Base-by-base conservation (phyloP, 2,329 filamentous ascomycete genomes). In the Fusarium sambucinum region DNA sequence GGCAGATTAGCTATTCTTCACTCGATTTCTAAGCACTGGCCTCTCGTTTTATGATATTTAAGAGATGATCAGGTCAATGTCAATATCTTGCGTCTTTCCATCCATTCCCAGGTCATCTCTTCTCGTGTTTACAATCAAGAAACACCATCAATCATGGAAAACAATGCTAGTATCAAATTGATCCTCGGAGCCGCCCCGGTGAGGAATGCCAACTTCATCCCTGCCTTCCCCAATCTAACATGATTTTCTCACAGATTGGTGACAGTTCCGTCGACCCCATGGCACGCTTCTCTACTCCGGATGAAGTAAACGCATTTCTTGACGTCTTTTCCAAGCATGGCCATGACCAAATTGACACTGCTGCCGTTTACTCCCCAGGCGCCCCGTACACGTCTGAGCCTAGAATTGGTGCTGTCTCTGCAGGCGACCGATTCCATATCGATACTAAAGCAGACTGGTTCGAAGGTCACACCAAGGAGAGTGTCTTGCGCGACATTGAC, bases 361-460 rank as follows among this genome's bases (percentile, higher is more conserved):
- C 73, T 0, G 74, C 76, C n/a, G 61, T 56, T 17, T 81, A 81
- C 65, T 71, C 75, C 0, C 68, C 70, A 2, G 53, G 61, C 1
- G 74, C 73, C 2, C 70, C 70, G 1, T 72, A 71, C 7, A 71
- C 62, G 3, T 75, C 73, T 0, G 80, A 81, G 66, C 68, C 68
- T 4, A 71, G 74, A 8, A 66, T 80, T 3, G 79, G 74, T 1
- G 67, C 57, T 6, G 74, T 62, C 30, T 64, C 47, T 4, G 77
- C 76, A 0, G 75, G 73, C 1, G 66, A 74, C 6, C 60, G 68
- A 4, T 79, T 80, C 52, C 56, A 41, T 2, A 76, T 81, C n/a
- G 74, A 79, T 55, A 79, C 78, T 17, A 81, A 81, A 61, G 74
- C 79, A n/a, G 25, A 42, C 7, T 74, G 61, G 9, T 71, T 73